Percentiles rank a stretch among this genome's conserved stretches.
phyloP scores from a whole-genome alignment of 2,329 filamentous ascomycete species.

The Sporothrix mexicana region DNA sequence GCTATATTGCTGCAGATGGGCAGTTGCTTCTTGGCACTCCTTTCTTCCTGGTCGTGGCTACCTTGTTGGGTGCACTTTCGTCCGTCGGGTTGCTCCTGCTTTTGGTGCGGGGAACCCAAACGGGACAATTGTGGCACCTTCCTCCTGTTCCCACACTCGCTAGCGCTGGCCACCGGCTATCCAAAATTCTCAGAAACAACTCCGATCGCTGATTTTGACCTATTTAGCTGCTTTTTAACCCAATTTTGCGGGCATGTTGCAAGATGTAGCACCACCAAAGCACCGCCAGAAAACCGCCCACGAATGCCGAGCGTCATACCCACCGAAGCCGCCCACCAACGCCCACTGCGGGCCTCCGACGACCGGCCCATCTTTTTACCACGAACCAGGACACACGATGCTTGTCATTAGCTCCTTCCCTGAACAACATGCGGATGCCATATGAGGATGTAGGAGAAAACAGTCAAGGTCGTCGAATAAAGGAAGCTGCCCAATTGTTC shows the following conservation, averaged over 20 bases:
- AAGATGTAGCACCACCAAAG: no score
- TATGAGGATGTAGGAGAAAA: no score
- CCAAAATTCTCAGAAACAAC: constrained; percentile 12
- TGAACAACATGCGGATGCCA: neutral
- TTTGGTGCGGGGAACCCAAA: neutral
- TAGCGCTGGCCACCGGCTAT: constrained; percentile 28
- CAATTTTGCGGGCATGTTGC: neutral
- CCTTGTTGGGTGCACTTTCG: neutral
- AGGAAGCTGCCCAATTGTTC: neutral
- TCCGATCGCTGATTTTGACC: constrained; percentile 5
- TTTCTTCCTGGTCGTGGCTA: neutral
- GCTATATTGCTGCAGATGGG: constrained; percentile 8
- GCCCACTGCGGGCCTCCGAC: constrained; percentile 28
- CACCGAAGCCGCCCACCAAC: neutral
- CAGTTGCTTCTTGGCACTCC: neutral
- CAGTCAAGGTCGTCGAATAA: no score
- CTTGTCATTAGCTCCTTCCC: constrained; percentile 11
- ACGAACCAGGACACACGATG: constrained; percentile 29
- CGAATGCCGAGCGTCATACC: constrained; percentile 12
- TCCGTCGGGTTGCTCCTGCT: neutral
- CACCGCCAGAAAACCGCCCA: neutral
- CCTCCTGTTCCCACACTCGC: no score
- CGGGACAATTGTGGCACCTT: neutral
- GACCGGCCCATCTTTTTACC: constrained; percentile 32
- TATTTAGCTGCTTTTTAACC: neutral